phyloP scores from a whole-genome alignment of 257 asterid genomes.

The Przewalskia tangutica region DNA sequence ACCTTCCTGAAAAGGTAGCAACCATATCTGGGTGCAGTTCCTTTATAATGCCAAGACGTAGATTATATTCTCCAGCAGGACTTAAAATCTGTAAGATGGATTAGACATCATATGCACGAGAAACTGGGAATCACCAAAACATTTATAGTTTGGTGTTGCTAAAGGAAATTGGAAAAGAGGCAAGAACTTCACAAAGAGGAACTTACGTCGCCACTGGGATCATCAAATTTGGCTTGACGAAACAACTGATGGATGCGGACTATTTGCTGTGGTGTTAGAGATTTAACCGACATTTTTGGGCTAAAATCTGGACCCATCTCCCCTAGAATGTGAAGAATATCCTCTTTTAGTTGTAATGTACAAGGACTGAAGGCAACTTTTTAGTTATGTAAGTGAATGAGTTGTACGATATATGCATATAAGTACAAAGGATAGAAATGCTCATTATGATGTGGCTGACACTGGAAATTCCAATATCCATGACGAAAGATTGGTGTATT shows the following conservation, averaged over 20 bases:
- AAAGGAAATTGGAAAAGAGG: slow-evolving; percentile 3
- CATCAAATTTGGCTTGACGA: slow-evolving; percentile 93
- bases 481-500: not conserved
- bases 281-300: slow-evolving; percentile 53
- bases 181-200: slow-evolving; percentile 4
- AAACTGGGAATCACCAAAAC: not conserved
- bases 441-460: not conserved
- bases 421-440: not conserved
- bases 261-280: slow-evolving; percentile 74
- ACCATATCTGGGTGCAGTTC: slow-evolving; percentile 94
- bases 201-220: slow-evolving; percentile 84
- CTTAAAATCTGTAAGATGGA: slow-evolving; percentile 63
- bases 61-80: slow-evolving; percentile 90
- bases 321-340: slow-evolving; percentile 28
- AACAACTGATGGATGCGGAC: slow-evolving; percentile 84
- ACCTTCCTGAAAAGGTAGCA: slow-evolving; percentile 96
- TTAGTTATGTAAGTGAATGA: not conserved
- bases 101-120: slow-evolving; percentile 3
- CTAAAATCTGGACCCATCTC: slow-evolving; percentile 83
- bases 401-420: not conserved
- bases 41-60: slow-evolving; percentile 80
- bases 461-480: not conserved
- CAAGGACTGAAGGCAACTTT: not conserved
- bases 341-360: not conserved
- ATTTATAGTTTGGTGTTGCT: not conserved